Evolutionary conservation across 352 stramenopile species (phyloP).

Genomic region (Globisporangium spiculum): DNA sequence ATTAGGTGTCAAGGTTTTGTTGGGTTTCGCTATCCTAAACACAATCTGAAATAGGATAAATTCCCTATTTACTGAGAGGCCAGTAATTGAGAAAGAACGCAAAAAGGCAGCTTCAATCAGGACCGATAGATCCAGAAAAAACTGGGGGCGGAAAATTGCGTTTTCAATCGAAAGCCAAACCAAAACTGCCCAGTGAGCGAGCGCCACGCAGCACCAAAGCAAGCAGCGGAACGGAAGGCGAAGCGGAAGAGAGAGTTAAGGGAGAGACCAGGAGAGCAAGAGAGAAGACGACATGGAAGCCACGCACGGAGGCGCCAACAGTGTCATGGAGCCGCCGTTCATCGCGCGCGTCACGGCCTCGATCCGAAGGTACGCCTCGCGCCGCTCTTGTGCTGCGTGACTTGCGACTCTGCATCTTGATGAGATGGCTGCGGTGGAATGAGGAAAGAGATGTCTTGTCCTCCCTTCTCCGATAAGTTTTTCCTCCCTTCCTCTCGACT

Average conservation of each 20-base stretch:
- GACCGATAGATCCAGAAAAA: background rate
- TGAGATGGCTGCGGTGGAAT: background rate
- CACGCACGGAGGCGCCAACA: conserved; percentile 58
- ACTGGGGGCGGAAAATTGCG: background rate
- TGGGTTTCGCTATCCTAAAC: background rate
- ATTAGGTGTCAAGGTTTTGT: background rate
- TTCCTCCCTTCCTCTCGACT: too few relatives aligned
- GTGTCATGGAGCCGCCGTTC: conserved; percentile 75
- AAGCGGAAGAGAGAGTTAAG: background rate
- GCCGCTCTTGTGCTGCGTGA: background rate
- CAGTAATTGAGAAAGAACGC: too few relatives aligned
- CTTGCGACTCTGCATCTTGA: background rate
- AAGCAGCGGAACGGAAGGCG: background rate
- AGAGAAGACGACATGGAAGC: conserved; percentile 12
- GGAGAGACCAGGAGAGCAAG: background rate
- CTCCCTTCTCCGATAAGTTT: background rate
- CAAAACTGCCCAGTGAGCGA: background rate
- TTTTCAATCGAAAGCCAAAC: background rate
- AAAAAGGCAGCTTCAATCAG: too few relatives aligned
- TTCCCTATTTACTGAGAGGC: too few relatives aligned
- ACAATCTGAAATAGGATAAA: background rate
- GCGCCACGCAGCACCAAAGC: background rate
- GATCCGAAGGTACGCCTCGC: conserved; percentile 55
- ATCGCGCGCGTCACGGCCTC: conserved; percentile 72
- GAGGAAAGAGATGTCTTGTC: background rate